Percentiles rank a stretch among this genome's conserved stretches.
These are phyloP conservation scores for Malus hybrid DNA, from an alignment of 331 rosid species.

Conservation along the genomic window DNA sequence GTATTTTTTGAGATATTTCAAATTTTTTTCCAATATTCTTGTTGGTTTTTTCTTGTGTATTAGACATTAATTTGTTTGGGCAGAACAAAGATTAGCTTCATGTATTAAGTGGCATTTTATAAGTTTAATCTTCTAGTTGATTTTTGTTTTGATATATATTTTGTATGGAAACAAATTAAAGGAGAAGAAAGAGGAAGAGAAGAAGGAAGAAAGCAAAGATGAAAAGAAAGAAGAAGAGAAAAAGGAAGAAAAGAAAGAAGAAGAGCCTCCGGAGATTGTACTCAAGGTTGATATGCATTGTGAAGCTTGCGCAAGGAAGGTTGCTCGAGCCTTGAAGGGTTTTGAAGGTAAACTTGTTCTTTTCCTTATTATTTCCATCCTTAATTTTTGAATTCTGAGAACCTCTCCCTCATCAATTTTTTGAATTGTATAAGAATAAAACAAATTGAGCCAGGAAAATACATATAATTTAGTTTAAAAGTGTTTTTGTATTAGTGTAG, in stretches of 20 bases:
- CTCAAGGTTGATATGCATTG: constrained; percentile 97
- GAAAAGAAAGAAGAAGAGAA: constrained; percentile 45
- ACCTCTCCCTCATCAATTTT: neutral
- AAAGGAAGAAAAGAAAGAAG: constrained; percentile 33
- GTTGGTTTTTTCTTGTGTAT: neutral
- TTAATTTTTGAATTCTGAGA: neutral
- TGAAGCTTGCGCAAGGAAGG: constrained; percentile 90
- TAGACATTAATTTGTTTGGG: neutral
- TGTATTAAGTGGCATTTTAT: neutral
- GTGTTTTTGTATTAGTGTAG: neutral
- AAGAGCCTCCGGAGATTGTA: constrained; percentile 54
- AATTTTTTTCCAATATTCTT: neutral
- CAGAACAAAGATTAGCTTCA: neutral
- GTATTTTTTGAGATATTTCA: neutral
- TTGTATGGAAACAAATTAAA: constrained; percentile 1
- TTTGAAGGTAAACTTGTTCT: constrained; percentile 51
- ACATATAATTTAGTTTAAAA: neutral
- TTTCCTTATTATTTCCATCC: neutral
- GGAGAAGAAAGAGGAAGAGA: constrained; percentile 49
- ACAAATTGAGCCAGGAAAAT: neutral
- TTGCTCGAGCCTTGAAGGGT: constrained; percentile 78
- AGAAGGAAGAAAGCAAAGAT: constrained; percentile 31
- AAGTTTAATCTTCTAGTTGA: neutral
- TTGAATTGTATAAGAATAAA: neutral
- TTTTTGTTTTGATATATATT: neutral